Evolutionary conservation across 2,329 filamentous ascomycete species (phyloP), one percentile per base, ranked within the genome.

Genomic region (Botryotinia calthae): DNA sequence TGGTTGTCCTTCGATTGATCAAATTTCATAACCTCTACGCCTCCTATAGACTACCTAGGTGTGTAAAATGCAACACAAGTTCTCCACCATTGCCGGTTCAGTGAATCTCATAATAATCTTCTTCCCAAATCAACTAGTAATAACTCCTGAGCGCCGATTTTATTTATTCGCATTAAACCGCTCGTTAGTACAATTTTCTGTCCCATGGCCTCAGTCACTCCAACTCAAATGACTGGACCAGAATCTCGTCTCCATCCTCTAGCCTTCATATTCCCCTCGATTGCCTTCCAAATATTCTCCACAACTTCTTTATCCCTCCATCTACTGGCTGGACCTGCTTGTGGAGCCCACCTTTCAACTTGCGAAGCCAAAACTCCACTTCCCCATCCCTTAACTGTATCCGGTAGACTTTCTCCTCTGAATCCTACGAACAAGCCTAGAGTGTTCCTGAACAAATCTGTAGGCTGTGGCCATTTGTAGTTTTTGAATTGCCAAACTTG

Each of bases 401-500:
- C 88, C 1, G 96, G 96, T 4, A 91, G 83, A 75, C 90, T 87
- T 80, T 98, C 95, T 67, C 93, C 94, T 74, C 92, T 89, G 93
- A 94, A 98, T 5, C 96, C 96, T 2, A 99, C 90, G 80, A 93
- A 97, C 67, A 99, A 85, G 72, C 96, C 96, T 22, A 94, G 86
- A 2, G 94, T 93, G 80, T 98, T 93, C 77, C 90, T 89, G 84
- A 99, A 99, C 67, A 99, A 86, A 80, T 98, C 96, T 22, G 90
- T 87, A 0, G 96, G 93, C 72, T 92, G 91, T 77, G 91, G 91
- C 94, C 96, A 99, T 83, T 97, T 97, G 87, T 99, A 99, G 77
- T 90, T 93, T 84, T 98, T 97, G 85, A 99, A 99, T 83, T 99
- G 96, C 96, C 96, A 99, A 16, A 92, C 90, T 84, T 99, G 96